phyloP scores from a whole-genome alignment of 148 eudicot species.

The Talinum fruticosum region DNA sequence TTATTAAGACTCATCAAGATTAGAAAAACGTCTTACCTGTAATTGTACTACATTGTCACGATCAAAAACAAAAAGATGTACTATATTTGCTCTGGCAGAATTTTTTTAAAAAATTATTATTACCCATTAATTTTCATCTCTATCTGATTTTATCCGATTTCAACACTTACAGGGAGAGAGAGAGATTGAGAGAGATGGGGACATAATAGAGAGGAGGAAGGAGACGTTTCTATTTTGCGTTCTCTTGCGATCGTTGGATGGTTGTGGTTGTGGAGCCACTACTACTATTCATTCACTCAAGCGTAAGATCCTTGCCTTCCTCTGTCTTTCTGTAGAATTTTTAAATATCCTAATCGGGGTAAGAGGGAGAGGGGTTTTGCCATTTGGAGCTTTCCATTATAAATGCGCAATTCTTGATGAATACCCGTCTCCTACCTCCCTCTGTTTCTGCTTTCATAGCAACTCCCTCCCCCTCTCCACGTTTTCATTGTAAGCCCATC shows the following conservation, averaged over 20 bases:
- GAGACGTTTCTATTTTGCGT: slow-evolving; percentile 14
- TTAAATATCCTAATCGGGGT: background rate
- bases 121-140: background rate
- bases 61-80: background rate
- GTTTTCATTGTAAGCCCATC: slow-evolving; percentile 45
- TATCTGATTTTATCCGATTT: slow-evolving; percentile 13
- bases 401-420: slow-evolving; percentile 21
- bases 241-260: slow-evolving; percentile 19
- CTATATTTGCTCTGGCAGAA: background rate
- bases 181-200: slow-evolving; percentile 17
- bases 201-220: background rate
- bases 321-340: background rate
- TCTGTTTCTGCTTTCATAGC: slow-evolving; percentile 34
- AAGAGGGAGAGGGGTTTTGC: background rate
- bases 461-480: background rate
- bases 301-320: background rate
- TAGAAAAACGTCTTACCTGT: background rate
- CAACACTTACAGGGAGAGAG: background rate
- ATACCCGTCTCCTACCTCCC: slow-evolving; percentile 46
- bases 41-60: background rate
- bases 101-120: background rate
- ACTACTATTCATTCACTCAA: background rate
- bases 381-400: slow-evolving; percentile 18
- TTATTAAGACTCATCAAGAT: too few species aligned
- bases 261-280: slow-evolving; percentile 17